Base-by-base conservation (phyloP, 2,329 filamentous ascomycete species). In the Hypoxylon sp. region DNA sequence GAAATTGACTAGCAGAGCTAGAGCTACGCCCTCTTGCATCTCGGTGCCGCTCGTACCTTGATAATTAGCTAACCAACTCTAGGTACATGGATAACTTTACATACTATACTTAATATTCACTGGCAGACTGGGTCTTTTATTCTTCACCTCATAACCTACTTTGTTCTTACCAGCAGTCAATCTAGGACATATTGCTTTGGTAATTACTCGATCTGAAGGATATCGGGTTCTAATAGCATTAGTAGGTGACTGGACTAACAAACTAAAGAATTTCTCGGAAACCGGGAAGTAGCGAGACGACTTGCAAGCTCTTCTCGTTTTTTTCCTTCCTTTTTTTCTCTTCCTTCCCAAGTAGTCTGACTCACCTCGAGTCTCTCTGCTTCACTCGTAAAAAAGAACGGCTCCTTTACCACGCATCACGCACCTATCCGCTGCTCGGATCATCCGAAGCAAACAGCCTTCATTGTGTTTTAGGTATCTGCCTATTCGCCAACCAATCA, bases 401-500 rank as follows among this genome's bases (percentile, higher is more conserved):
- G 62, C 59, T 45, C 34, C 55, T 41, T 48, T 36, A 58, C 30
- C 25, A 55, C 51, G 60, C 46, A 60, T 43, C 48, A 69, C 63
- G 65, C 66, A 69, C 46, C 63, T 67, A 67, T 60, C 68, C 68
- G 68, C 25, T 55, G n/a, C 45, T 66, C 57, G 62, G 60, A 48
- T 55, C 50, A 28, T 50, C 53, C 46, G 65, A 62, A 71, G 60
- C 60, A 71, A 71, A 64, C 63, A 61, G 25, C 21, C 25, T n/a
- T 60, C 36, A n/a, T 14, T 45, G 14, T 45, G 13, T 56, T 28
- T 30, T 49, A 56, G 28, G 21, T 50, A 19, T 48, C 65, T 41
- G 46, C 51, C 43, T 49, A 45, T 63, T 34, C 36, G 61, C 21
- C 46, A 28, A 49, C 34, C 56, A 30, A 28, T 55, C 61, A 43